These are phyloP conservation scores for Erythrophleum fordii DNA, from an alignment of 306 rosid species.

Conservation along the genomic window DNA sequence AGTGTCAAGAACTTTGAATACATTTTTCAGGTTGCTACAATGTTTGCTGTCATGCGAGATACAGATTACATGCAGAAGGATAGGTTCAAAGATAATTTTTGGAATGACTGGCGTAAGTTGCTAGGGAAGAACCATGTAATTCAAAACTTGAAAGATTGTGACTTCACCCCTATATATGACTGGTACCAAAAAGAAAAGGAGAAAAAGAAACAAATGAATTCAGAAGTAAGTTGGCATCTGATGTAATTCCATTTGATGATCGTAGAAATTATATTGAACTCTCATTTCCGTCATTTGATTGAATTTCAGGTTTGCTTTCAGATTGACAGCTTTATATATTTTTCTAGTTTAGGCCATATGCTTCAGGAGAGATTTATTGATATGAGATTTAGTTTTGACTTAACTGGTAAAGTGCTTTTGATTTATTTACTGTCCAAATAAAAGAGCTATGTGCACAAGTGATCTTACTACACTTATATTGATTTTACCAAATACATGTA, in stretches of 20 bases:
- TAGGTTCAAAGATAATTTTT: conserved; percentile 85
- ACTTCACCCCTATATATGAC: conserved; percentile 90
- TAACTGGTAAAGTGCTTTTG: conserved; percentile 1
- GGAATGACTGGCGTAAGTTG: conserved; percentile 93
- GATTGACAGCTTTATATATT: neutral
- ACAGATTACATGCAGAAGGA: conserved; percentile 86
- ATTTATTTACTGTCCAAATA: neutral
- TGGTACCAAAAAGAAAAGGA: conserved; percentile 90
- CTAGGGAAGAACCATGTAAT: conserved; percentile 87
- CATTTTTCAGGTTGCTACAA: conserved; percentile 84
- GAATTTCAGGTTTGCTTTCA: conserved; percentile 19
- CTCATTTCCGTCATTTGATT: neutral
- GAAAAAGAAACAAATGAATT: conserved; percentile 86
- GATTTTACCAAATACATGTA: neutral
- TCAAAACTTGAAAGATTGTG: conserved; percentile 87
- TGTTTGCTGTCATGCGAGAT: conserved; percentile 96
- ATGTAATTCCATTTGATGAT: conserved; percentile 12
- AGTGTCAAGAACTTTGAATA: too few species aligned
- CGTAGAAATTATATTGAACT: conserved; percentile 18
- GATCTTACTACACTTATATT: neutral
- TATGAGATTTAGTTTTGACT: conserved; percentile 19
- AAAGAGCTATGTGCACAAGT: neutral
- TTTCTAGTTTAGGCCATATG: neutral
- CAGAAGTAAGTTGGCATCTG: conserved; percentile 70
- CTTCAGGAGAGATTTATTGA: neutral